Base-by-base conservation (phyloP, 2,329 filamentous ascomycete species). In the Plectosphaerella cucumerina region DNA sequence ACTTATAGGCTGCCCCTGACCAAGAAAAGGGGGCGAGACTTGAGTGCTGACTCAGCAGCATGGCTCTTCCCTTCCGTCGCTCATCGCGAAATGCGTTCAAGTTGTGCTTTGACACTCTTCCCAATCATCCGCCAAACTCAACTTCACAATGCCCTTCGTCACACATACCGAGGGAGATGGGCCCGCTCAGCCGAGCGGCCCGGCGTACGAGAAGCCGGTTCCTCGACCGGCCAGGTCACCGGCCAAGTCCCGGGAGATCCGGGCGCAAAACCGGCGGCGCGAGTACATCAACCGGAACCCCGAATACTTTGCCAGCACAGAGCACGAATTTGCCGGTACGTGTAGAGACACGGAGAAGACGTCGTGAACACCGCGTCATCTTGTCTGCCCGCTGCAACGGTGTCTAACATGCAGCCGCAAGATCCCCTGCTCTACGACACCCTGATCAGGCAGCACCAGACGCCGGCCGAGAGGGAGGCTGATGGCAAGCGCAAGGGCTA, bases 351-450 rank as follows among this genome's bases (percentile, higher is more conserved):
- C 12, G 26, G 8, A 31, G 9, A 8, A 4, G 26, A 31, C 12
- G 26, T 10, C 26, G 12, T 31, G 26, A 9, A 31, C 12, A 11
- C 9, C 12, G 26, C 12, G 26, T 11, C 26, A 31, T 31, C 26
- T 39, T 12, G 21, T 31, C 3, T 11, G 26, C 26, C 26, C 18
- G 33, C 33, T 46, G 15, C 47, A 26, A 42, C 5, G 35, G 15
- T 48, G 39, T 3, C 11, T 51, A 31, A 31, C 6, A 10, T 10
- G 26, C 26, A 31, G 26, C 26, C 26, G 26, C 26, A 31, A 79
- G 89, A 94, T 68, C 90, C 90, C 1, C 72, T 93, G 9, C 79
- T 95, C 31, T 96, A 96, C 73, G 89, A 95, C 66, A 80, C 82
- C 49, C 77, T 95, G 21, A 81, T 96, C 53, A 84, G 89, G 48